Evolutionary conservation across 2,329 filamentous ascomycete genomes (phyloP), one percentile per base, ranked within the genome.

Genomic region (Aspergillus sp.): DNA sequence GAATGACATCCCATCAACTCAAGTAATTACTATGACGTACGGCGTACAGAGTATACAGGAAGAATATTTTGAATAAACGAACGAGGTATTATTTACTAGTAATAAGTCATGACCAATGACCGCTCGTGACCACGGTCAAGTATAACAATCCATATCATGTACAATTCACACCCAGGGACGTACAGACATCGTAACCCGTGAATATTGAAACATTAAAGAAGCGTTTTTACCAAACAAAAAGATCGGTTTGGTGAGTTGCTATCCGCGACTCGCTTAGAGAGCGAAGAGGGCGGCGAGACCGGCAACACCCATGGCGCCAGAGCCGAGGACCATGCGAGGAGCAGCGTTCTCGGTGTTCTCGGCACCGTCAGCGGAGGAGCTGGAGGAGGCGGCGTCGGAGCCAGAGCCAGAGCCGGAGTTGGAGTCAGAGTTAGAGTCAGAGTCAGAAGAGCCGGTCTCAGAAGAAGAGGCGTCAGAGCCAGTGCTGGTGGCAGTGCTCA

Each of bases 251-350:
- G 7, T 12, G 19, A 12, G 17, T 10, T 19, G 4, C 10, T 10
- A 12, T 13, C 7, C 13, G 12, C 22, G 25, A 19, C n/a, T 12
- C 43, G 43, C 56, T 65, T 68, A 74, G 56, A 73, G 59, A 23
- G 67, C 57, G 47, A 73, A 55, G 46, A 73, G 53, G 47, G 70
- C 72, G 47, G 66, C 69, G 30, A 75, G 56, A 52, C 71, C 72
- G 32, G 71, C 61, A 42, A 64, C 60, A 46, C 71, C 72, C 27
- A 63, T 60, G 38, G 61, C 62, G 49, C 62, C 64, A 38, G 54
- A 61, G 45, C 63, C 60, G 37, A 61, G 46, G 37, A 64, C 57
- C 49, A 63, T 62, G 44, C 60, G 55, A 51, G 58, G 55, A 47
- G 65, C 62, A 48, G 58, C 65, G 27, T 45, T 53, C 4, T 46